Percentiles rank a stretch among this genome's conserved stretches.
Conservation (phyloP, 116 monocot genomes). For the Posidonia oceanica region DNA sequence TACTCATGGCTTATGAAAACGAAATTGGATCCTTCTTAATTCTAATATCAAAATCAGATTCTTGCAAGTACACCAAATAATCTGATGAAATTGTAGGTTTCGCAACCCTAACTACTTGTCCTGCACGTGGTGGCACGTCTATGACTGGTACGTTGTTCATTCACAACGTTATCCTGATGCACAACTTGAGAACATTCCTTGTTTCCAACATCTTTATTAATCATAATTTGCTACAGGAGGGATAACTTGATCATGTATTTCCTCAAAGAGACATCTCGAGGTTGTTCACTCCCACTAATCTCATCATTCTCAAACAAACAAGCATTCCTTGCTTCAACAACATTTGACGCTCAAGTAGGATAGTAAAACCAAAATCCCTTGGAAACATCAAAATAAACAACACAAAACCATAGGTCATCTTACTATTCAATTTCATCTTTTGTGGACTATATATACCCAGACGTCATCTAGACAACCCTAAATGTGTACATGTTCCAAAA, state of each 20-base stretch:
- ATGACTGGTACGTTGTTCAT: neutral
- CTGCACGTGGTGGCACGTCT: neutral
- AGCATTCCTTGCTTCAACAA: too few species aligned
- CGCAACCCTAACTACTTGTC: neutral
- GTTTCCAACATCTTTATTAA: too few species aligned
- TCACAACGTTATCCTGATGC: neutral
- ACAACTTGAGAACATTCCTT: neutral
- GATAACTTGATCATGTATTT: neutral
- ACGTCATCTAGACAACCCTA: too few species aligned
- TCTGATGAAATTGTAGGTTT: neutral
- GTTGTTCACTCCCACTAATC: neutral
- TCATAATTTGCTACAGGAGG: neutral
- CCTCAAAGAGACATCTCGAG: neutral
- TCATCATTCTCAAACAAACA: too few species aligned
- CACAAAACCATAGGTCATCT: too few species aligned
- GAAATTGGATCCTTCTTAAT: neutral
- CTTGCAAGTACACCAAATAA: neutral
- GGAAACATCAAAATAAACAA: too few species aligned
- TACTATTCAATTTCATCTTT: too few species aligned
- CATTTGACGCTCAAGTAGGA: too few species aligned
- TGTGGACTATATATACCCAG: too few species aligned
- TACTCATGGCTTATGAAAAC: neutral
- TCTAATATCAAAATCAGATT: neutral
- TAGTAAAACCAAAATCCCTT: too few species aligned
- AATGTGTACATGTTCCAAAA: too few species aligned